Evolutionary conservation across 139 green algal species (phyloP).

Genomic region (Choricystis sp.): DNA sequence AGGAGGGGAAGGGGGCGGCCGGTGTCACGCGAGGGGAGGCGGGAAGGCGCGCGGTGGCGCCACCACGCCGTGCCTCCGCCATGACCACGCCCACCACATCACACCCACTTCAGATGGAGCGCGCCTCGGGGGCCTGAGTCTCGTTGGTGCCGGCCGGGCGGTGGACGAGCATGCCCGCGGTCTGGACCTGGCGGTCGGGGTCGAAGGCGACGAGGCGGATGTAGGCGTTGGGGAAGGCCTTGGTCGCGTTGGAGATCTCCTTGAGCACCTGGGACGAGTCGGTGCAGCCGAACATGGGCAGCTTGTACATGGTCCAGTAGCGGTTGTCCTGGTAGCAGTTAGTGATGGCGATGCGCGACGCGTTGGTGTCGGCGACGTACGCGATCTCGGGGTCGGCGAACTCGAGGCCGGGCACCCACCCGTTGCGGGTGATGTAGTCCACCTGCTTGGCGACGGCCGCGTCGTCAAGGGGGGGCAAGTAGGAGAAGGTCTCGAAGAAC

Average conservation of each 20-base stretch:
- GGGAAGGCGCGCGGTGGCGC: too few relatives aligned
- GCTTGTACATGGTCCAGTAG: constrained; percentile 99
- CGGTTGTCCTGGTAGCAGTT: constrained; percentile 29
- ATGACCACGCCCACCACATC: too few relatives aligned
- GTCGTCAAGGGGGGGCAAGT: constrained; percentile 83
- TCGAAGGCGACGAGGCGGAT: constrained; percentile 77
- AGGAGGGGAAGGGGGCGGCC: too few relatives aligned
- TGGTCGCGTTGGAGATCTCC: constrained; percentile 67
- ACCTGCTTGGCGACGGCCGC: constrained; percentile 86
- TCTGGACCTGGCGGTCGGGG: constrained; percentile 57
- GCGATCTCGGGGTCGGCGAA: constrained; percentile 63
- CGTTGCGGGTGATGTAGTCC: constrained; percentile 87
- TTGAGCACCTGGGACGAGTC: constrained; percentile 75
- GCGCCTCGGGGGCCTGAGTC: not conserved
- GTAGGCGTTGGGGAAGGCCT: constrained; percentile 83
- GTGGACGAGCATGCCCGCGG: constrained; percentile 46
- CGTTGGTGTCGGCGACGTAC: constrained; percentile 35
- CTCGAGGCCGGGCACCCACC: constrained; percentile 71
- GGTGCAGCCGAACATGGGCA: constrained; percentile 99
- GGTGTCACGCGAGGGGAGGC: too few relatives aligned
- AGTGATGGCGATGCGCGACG: not conserved
- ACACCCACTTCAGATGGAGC: not conserved
- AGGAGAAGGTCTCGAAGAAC: constrained; percentile 98
- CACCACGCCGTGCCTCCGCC: too few relatives aligned
- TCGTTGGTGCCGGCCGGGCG: constrained; percentile 1